These are phyloP conservation scores for Coemansia sp. DNA, from an alignment of 192 early-diverging fungal genomes.

Conservation along the genomic window DNA sequence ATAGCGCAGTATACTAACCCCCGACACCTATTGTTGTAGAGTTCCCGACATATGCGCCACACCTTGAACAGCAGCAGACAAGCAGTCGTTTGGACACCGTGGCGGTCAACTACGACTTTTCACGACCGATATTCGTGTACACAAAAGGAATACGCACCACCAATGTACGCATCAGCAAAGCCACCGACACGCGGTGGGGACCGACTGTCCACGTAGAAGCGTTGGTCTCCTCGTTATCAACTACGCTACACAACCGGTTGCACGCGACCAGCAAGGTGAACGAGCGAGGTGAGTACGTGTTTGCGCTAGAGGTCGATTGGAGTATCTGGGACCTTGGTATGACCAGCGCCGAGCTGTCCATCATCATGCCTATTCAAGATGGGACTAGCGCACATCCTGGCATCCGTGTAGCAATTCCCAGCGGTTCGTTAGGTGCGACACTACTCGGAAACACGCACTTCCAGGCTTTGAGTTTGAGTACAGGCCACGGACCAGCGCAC, in stretches of 20 bases:
- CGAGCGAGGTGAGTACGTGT: slow-evolving; percentile 24
- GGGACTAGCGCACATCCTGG: slow-evolving; percentile 31
- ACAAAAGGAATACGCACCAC: slow-evolving; percentile 42
- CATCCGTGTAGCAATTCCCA: slow-evolving; percentile 40
- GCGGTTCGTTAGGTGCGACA: slow-evolving; percentile 42
- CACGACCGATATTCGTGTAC: slow-evolving; percentile 20
- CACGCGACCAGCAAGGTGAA: slow-evolving; percentile 22
- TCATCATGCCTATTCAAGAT: slow-evolving; percentile 22
- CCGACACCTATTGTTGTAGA: not conserved
- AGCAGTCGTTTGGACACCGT: slow-evolving; percentile 34
- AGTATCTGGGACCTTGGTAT: slow-evolving; percentile 54
- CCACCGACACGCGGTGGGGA: slow-evolving; percentile 19
- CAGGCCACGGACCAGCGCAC: slow-evolving; percentile 45
- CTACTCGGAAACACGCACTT: slow-evolving; percentile 46
- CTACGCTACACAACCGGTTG: slow-evolving; percentile 35
- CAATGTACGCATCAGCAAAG: slow-evolving; percentile 39
- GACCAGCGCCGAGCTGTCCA: slow-evolving; percentile 43
- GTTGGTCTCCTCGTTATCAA: slow-evolving; percentile 34
- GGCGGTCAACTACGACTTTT: slow-evolving; percentile 28
- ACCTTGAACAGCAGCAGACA: slow-evolving; percentile 18
- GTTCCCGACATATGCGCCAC: not conserved
- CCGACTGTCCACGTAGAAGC: slow-evolving; percentile 28
- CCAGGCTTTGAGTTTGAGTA: slow-evolving; percentile 30
- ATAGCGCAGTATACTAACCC: slow-evolving; percentile 3
- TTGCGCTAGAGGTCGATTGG: slow-evolving; percentile 36